Evolutionary conservation across 257 asterid genomes (phyloP), one percentile per base, ranked within the genome.

Genomic region (Nicotiana obtusifolia): DNA sequence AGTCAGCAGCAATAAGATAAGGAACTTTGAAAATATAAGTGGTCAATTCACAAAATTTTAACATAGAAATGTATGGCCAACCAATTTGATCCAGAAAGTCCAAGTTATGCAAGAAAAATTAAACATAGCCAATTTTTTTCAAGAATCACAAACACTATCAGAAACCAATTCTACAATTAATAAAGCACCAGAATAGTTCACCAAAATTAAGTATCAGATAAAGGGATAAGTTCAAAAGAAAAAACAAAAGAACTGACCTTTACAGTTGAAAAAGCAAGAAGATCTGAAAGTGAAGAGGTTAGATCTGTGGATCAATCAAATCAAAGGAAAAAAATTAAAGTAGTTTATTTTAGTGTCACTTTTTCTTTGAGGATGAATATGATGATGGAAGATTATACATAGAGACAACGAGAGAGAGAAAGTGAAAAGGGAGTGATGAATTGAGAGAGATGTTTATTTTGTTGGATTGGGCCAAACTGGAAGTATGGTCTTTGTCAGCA

Each of bases 401-500:
- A 41, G 47, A 41, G 2, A 67, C 22, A 30, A 24, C 7, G 5
- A 68, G 30, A 68, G 17, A 20, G 59, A 19, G 28, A 26, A 3
- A 71, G 49, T 35, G 78, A 56, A 31, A 37, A 28, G 31, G 22
- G 47, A 71, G 47, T 33, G 57, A 9, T 41, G 47, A 41, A 41
- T 41, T 9, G 49, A 41, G 49, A 41, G 49, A 41, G 47, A 41
- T 41, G 10, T 52, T 33, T 75, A 73, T 76, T 71, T 53, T 84
- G 85, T 82, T 83, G 82, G 93, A 87, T 91, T 88, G 90, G 85
- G 89, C 89, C 83, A 88, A 86, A 41, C 60, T 71, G 90, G 86
- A 77, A 80, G 84, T 87, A 79, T 82, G 90, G 89, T 82, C 87
- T 88, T 88, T 86, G 89, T 87, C 92, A 88, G 86, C 87, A 89